Evolutionary conservation across 169 alveolate genomes (phyloP).

Genomic region (Perkinsus marinus): DNA sequence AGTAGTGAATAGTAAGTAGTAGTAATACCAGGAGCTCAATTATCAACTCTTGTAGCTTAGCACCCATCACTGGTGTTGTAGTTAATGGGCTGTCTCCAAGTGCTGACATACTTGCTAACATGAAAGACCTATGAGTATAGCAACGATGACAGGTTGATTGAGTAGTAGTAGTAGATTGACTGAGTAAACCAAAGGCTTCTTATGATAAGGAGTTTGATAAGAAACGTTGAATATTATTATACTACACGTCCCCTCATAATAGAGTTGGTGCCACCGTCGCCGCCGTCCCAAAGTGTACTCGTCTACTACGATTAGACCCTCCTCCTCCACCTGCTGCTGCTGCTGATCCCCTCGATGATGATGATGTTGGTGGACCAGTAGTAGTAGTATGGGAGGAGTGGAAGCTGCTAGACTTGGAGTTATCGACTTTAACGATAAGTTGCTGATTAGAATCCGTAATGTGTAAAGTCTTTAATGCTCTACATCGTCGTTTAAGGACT

Average conservation of each 20-base stretch:
- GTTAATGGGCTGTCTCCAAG: too few relatives aligned
- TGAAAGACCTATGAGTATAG: too few relatives aligned
- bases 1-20: too few relatives aligned
- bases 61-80: too few relatives aligned
- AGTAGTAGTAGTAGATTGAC: too few relatives aligned
- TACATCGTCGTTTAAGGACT: not conserved
- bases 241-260: not conserved
- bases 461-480: not conserved
- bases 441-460: not conserved
- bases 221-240: not conserved
- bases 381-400: not conserved
- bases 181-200: too few relatives aligned
- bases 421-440: not conserved
- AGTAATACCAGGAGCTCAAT: too few relatives aligned
- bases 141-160: too few relatives aligned
- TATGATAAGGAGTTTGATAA: not conserved
- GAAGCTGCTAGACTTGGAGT: not conserved
- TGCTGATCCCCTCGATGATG: not conserved
- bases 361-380: not conserved
- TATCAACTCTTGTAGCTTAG: too few relatives aligned
- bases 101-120: too few relatives aligned
- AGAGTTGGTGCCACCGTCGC: not conserved
- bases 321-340: not conserved
- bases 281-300: not conserved
- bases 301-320: not conserved